Conservation (phyloP, 2,329 filamentous ascomycete genomes). For the Diaporthe sp. region DNA sequence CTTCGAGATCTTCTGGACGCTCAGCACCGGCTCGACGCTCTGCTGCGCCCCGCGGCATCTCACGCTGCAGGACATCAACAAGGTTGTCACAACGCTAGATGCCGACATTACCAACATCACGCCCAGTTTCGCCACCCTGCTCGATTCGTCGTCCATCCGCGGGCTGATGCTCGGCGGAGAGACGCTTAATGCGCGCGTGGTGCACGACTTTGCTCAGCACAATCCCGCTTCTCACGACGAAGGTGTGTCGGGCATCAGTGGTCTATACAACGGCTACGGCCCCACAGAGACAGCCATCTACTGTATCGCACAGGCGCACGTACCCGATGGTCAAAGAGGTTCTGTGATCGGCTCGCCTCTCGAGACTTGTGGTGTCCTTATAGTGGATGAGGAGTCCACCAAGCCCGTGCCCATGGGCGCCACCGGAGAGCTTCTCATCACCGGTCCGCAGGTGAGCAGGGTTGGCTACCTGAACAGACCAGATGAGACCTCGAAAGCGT, state of each 20-base stretch:
- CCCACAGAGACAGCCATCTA: constrained; percentile 49
- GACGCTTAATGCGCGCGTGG: constrained; percentile 50
- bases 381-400: constrained; percentile 45
- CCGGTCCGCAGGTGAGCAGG: constrained; percentile 43
- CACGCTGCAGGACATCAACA: constrained; percentile 42
- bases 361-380: constrained; percentile 52
- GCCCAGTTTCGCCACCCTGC: constrained; percentile 50
- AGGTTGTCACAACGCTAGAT: constrained; percentile 42
- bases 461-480: constrained; percentile 39
- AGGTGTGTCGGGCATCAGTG: constrained; percentile 39
- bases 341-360: constrained; percentile 55
- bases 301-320: constrained; percentile 44
- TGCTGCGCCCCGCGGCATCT: constrained; percentile 30
- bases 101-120: constrained; percentile 56
- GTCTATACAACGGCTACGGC: constrained; percentile 48
- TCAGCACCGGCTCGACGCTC: constrained; percentile 32
- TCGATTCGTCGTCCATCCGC: constrained; percentile 41
- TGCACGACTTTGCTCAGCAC: constrained; percentile 49
- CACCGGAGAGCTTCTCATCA: constrained; percentile 43
- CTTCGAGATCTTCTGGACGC: constrained; percentile 36
- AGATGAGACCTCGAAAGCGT: constrained; percentile 37
- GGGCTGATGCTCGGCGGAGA: constrained; percentile 54
- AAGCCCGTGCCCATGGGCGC: constrained; percentile 42
- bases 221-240: constrained; percentile 32
- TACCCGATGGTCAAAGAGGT: constrained; percentile 46